Base-by-base conservation (phyloP, 129 eudicot species). In the Logfia minima region DNA sequence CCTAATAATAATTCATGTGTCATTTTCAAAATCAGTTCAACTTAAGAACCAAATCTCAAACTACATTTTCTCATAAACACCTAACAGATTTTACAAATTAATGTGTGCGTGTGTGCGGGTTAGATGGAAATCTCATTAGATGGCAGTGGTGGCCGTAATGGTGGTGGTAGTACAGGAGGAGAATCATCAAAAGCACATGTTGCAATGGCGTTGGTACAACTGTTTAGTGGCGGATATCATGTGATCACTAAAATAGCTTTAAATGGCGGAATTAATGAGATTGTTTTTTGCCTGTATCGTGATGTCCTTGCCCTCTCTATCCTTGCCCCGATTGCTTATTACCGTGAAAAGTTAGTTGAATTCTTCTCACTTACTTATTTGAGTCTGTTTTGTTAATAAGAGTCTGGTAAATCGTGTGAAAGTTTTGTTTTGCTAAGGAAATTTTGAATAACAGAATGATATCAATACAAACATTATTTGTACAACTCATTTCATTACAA, bases 171-270 rank as follows among this genome's bases (percentile, higher is more conserved):
- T 23, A 21, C 9, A 21, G 56, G 75, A 19, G 75, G 80, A 3
- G 85, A 85, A 11, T 56, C 72, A 32, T 77, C 85, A 86, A 86
- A 81, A 69, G 97, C 98, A 17, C 97, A 94, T 69, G 41, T 78
- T 11, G 92, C 96, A 0, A 83, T 91, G 96, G 92, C 91, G 69
- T 63, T 80, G 74, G 96, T 94, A 10, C 97, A 91, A 77, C 10
- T 91, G 52, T 81, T 94, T 35, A 68, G 83, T 71, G 98, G 98
- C 45, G 98, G 97, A 3, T 91, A 94, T 76, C 98, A 91, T 53
- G 98, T 94, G 23, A 87, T 91, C 59, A 94, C 98, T 6, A 94
- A 94, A 81, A 87, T 91, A 18, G 98, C 97, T 17, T 88, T 94
- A 19, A 91, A 89, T 58, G 93, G 84, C 11, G 98, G 98, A 8